A percentile compares a stretch with the other conserved stretches of the same genome.
phyloP scores from a whole-genome alignment of 2,329 filamentous ascomycete genomes.

The Aphanocladium album region DNA sequence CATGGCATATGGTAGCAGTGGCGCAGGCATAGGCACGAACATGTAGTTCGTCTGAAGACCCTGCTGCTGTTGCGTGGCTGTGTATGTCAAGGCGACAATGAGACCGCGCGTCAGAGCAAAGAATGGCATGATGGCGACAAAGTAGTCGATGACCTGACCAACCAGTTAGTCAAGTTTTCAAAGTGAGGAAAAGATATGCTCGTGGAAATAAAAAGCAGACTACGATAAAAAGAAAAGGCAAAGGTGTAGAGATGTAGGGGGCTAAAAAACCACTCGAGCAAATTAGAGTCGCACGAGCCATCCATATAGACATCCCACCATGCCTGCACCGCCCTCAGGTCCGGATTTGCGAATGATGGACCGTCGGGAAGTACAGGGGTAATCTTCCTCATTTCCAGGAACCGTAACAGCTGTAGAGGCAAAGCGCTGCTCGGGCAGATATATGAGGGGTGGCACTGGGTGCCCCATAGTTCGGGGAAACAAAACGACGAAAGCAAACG shows the following conservation, averaged over 20 bases:
- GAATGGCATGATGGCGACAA: constrained; percentile 25
- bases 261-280: constrained; percentile 55
- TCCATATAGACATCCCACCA: constrained; percentile 72
- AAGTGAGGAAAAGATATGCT: background rate
- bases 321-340: constrained; percentile 62
- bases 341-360: constrained; percentile 65
- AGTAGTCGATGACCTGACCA: constrained; percentile 25
- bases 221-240: constrained; percentile 14
- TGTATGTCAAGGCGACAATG: constrained; percentile 76
- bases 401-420: constrained; percentile 69
- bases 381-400: constrained; percentile 81
- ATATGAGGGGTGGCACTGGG: constrained; percentile 44
- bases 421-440: constrained; percentile 73
- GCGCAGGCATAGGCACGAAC: constrained; percentile 77
- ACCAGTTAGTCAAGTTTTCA: constrained; percentile 12
- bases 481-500: constrained; percentile 10
- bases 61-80: constrained; percentile 78
- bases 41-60: constrained; percentile 72
- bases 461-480: constrained; percentile 12
- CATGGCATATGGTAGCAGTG: constrained; percentile 76
- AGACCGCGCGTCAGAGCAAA: constrained; percentile 57
- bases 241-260: constrained; percentile 51
- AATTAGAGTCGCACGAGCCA: constrained; percentile 59
- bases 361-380: constrained; percentile 58
- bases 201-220: background rate